A percentile compares a stretch with the other conserved stretches of the same genome.
Conservation (phyloP, 2,329 filamentous ascomycete genomes). For the Knoxdaviesia capensis region DNA sequence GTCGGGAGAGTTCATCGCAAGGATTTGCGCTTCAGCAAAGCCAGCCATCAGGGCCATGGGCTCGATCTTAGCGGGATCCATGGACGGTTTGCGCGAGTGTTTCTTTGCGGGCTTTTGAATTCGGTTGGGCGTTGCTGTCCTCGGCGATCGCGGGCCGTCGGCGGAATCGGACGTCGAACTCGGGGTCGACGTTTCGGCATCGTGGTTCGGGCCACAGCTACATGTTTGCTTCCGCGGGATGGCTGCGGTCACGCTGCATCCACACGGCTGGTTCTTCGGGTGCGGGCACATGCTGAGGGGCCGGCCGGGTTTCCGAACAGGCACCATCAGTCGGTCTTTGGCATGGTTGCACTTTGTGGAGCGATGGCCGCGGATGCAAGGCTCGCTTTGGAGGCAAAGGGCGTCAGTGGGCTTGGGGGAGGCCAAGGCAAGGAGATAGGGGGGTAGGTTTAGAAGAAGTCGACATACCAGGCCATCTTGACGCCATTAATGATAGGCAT, state of each 20-base stretch:
- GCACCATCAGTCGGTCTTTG: slow-evolving; percentile 46
- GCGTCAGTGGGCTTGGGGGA: too few relatives aligned
- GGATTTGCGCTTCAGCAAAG: too few relatives aligned
- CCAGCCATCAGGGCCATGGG: too few relatives aligned
- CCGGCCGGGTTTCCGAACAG: slow-evolving; percentile 51
- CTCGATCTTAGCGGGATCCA: too few relatives aligned
- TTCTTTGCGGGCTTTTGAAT: too few relatives aligned
- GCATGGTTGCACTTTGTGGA: slow-evolving; percentile 56
- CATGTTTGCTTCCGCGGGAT: slow-evolving; percentile 39
- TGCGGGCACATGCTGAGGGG: slow-evolving; percentile 52
- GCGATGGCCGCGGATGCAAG: slow-evolving; percentile 56
- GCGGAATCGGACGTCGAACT: too few relatives aligned
- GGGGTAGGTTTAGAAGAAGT: background rate
- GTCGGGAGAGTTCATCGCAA: too few relatives aligned
- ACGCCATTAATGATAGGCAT: slow-evolving; percentile 52
- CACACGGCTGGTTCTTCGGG: slow-evolving; percentile 37
- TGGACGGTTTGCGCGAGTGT: too few relatives aligned
- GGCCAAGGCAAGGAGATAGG: background rate
- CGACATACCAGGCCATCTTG: slow-evolving; percentile 53
- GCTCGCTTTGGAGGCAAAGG: slow-evolving; percentile 29
- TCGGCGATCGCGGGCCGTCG: too few relatives aligned
- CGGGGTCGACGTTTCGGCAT: too few relatives aligned
- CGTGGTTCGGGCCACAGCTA: too few relatives aligned
- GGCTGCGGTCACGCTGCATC: slow-evolving; percentile 43
- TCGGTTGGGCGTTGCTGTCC: too few relatives aligned